Percentiles rank a stretch among this genome's conserved stretches.
These are phyloP conservation scores for Zizania latifolia DNA, from an alignment of 176 grass and related monocot species.

Conservation along the genomic window DNA sequence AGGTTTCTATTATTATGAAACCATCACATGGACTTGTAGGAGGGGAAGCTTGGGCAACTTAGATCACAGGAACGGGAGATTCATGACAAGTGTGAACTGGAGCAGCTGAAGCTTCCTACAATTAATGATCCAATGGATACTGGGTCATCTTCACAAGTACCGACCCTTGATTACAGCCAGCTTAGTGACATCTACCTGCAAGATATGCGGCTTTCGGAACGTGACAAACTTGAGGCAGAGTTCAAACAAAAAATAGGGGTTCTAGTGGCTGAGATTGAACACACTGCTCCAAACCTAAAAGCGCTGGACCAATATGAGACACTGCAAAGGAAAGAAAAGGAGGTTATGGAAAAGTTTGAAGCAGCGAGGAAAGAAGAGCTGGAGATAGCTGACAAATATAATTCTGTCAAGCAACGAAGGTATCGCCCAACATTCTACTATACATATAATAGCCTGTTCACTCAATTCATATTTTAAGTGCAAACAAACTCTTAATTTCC, in stretches of 20 bases:
- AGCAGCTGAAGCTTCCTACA: constrained; percentile 82
- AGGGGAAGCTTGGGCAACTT: constrained; percentile 60
- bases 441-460: background rate
- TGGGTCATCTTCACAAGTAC: constrained; percentile 37
- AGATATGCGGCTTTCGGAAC: constrained; percentile 58
- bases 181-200: constrained; percentile 62
- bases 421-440: constrained; percentile 32
- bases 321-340: constrained; percentile 81
- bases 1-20: constrained; percentile 22
- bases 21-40: constrained; percentile 42
- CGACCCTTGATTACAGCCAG: constrained; percentile 67
- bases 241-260: constrained; percentile 71
- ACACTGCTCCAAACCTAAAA: constrained; percentile 90
- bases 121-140: constrained; percentile 80
- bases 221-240: constrained; percentile 77
- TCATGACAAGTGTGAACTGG: constrained; percentile 81
- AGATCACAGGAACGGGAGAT: constrained; percentile 55
- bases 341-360: constrained; percentile 89
- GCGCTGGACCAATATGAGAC: constrained; percentile 92
- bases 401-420: constrained; percentile 71
- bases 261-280: constrained; percentile 75
- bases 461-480: background rate
- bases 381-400: constrained; percentile 86
- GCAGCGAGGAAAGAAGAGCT: constrained; percentile 85
- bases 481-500: background rate